Conservation (phyloP, 768 basidiomycete species). For the Saitozyma sp. region DNA sequence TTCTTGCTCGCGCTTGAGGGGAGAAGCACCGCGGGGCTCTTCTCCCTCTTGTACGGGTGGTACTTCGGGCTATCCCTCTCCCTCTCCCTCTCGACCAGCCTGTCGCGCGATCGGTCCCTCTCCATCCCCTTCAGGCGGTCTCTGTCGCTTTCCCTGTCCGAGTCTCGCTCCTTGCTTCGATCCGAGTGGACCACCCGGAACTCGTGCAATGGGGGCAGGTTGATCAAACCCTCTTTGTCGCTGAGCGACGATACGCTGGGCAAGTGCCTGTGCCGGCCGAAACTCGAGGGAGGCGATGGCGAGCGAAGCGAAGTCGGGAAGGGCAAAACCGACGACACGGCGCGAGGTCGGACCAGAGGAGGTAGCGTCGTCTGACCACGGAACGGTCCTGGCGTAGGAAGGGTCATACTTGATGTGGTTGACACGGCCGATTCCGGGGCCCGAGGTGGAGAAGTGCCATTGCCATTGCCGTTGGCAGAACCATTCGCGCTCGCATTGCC, state of each 20-base stretch:
- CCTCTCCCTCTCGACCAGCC: background rate
- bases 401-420: background rate
- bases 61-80: no score
- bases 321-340: background rate
- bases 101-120: background rate
- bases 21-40: no score
- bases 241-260: background rate
- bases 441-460: background rate
- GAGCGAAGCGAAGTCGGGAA: no score
- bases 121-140: background rate
- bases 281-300: background rate
- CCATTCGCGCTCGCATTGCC: no score
- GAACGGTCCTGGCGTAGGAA: background rate
- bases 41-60: no score
- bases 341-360: background rate
- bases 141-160: background rate
- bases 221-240: background rate
- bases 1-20: no score
- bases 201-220: slow-evolving; percentile 1
- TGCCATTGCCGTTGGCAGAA: no score
- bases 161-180: no score
- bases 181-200: no score
- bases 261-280: background rate
- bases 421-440: background rate
- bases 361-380: background rate